Conservation (phyloP, 345 rosid species). For the Fremontodendron californicum region DNA sequence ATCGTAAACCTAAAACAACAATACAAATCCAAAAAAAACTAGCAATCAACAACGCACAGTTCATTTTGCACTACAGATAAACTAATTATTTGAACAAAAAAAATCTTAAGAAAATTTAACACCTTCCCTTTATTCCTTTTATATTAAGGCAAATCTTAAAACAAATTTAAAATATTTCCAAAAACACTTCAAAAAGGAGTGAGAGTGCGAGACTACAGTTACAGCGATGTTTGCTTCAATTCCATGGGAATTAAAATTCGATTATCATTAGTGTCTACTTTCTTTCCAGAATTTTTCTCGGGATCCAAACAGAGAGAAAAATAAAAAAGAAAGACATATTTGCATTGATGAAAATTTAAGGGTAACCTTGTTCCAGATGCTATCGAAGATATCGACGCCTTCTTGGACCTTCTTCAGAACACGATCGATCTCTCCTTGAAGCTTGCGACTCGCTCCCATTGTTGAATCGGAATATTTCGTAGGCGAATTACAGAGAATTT, state of each 20-base stretch:
- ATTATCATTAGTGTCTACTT: background rate
- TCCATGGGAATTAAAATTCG: background rate
- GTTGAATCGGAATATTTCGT: background rate
- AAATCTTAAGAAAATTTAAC: background rate
- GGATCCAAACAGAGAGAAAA: slow-evolving; percentile 4
- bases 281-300: background rate
- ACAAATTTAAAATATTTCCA: background rate
- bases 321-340: background rate
- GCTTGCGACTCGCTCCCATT: slow-evolving; percentile 98
- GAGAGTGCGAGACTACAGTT: background rate
- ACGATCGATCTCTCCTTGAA: slow-evolving; percentile 99
- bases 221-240: background rate
- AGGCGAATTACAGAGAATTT: background rate
- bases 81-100: background rate
- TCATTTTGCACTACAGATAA: background rate
- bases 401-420: slow-evolving; percentile 98
- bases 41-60: background rate
- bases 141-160: background rate
- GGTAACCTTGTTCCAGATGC: slow-evolving; percentile 97
- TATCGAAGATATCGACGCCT: slow-evolving; percentile 95
- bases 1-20: slow-evolving; percentile 78
- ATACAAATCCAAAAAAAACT: slow-evolving; percentile 10
- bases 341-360: background rate
- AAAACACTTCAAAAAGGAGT: background rate
- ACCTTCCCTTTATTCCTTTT: background rate